phyloP scores from a whole-genome alignment of 225 moss, liverwort and hornwort species.

The Antitrichia curtipendula region DNA sequence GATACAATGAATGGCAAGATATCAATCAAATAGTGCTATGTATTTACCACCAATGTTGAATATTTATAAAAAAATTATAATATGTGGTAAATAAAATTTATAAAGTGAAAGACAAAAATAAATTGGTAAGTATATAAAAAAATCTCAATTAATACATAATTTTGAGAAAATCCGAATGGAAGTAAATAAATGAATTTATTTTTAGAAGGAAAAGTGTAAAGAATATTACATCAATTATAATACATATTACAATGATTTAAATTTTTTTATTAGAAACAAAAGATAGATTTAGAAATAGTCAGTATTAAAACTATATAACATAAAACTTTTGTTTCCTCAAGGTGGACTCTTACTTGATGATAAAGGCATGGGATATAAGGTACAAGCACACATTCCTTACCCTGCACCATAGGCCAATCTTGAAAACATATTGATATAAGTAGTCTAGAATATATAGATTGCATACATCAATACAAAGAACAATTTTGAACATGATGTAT shows the following conservation, averaged over 20 bases:
- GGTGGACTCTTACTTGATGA: neutral
- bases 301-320: neutral
- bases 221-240: neutral
- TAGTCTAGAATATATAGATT: neutral
- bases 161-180: neutral
- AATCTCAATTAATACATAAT: too few species aligned
- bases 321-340: neutral
- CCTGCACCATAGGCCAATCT: too few species aligned
- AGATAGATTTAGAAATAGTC: rapidly evolving
- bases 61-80: too few species aligned
- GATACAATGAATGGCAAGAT: neutral
- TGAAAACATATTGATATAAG: neutral
- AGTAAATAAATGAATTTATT: neutral
- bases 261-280: neutral
- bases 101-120: neutral
- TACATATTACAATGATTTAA: neutral
- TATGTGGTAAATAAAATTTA: too few species aligned
- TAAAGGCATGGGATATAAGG: rapidly evolving
- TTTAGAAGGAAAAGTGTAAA: neutral
- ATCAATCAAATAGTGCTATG: neutral
- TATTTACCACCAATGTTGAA: neutral
- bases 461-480: neutral
- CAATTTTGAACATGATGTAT: rapidly evolving
- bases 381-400: neutral
- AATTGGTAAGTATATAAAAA: neutral